A percentile compares a stretch with the other conserved stretches of the same genome.
These are phyloP conservation scores for Cajanus cajan DNA, from an alignment of 306 rosid species.

Conservation along the genomic window DNA sequence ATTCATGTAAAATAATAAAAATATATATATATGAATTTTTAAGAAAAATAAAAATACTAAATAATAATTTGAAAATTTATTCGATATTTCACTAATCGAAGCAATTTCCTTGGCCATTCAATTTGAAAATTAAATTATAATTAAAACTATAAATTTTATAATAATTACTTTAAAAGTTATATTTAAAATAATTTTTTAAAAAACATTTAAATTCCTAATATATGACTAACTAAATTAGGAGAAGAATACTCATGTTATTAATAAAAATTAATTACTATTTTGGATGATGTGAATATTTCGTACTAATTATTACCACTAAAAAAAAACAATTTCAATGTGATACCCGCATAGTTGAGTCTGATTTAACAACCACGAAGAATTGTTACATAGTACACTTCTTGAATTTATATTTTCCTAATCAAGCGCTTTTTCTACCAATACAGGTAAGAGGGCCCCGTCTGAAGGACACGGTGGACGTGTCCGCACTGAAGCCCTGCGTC, in stretches of 20 bases:
- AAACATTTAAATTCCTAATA: too few relatives aligned
- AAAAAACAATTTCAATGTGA: too few relatives aligned
- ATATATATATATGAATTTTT: background rate
- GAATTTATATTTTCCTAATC: background rate
- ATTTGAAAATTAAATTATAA: background rate
- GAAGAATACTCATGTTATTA: too few relatives aligned
- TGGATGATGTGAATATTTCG: too few relatives aligned
- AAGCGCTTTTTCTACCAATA: background rate
- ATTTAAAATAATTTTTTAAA: too few relatives aligned
- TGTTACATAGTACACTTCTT: background rate
- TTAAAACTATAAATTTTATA: too few relatives aligned
- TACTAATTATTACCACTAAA: too few relatives aligned
- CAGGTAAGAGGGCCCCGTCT: constrained; percentile 85
- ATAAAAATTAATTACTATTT: too few relatives aligned
- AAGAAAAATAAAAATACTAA: background rate
- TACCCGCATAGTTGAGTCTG: background rate
- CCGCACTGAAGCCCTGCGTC: constrained; percentile 87
- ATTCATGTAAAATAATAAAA: background rate
- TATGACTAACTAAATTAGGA: too few relatives aligned
- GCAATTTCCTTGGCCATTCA: background rate
- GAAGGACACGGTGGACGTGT: constrained; percentile 82
- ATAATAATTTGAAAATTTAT: background rate
- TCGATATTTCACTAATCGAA: background rate
- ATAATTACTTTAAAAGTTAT: too few relatives aligned
- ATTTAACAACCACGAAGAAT: background rate